phyloP scores from a whole-genome alignment of 306 rosid genomes.

The Begonia peltatifolia region DNA sequence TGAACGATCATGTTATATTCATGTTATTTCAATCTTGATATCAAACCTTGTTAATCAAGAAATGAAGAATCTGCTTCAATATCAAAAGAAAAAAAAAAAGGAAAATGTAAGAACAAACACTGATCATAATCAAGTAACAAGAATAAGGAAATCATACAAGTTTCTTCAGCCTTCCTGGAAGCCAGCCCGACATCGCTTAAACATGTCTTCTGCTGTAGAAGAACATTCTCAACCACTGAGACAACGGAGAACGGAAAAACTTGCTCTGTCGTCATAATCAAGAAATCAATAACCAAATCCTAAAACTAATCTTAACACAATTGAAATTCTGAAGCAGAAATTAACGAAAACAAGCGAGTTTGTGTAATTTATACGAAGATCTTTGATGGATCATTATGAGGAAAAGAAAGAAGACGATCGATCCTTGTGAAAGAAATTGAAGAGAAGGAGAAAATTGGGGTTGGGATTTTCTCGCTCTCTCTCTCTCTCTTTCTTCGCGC shows the following conservation, averaged over 20 bases:
- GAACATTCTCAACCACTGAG: slow-evolving; percentile 70
- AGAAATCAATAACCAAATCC: slow-evolving; percentile 14
- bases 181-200: slow-evolving; percentile 25
- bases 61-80: too few species aligned
- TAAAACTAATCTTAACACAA: not conserved
- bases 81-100: too few species aligned
- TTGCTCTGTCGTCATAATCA: slow-evolving; percentile 45
- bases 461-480: slow-evolving; percentile 8
- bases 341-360: too few species aligned
- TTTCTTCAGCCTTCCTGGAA: slow-evolving; percentile 61
- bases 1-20: not conserved
- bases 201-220: slow-evolving; percentile 38
- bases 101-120: too few species aligned
- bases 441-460: slow-evolving; percentile 14
- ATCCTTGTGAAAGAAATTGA: slow-evolving; percentile 13
- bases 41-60: too few species aligned
- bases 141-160: slow-evolving; percentile 33
- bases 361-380: too few species aligned
- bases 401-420: slow-evolving; percentile 7
- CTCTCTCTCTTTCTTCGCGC: slow-evolving; percentile 9
- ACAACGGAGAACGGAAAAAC: slow-evolving; percentile 43
- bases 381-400: not conserved
- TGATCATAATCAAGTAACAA: not conserved
- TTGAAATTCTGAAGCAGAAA: too few species aligned
- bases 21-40: not conserved